Evolutionary conservation across 192 early-diverging fungal genomes (phyloP), one percentile per base, ranked within the genome.

Genomic region (Coemansia sp.): DNA sequence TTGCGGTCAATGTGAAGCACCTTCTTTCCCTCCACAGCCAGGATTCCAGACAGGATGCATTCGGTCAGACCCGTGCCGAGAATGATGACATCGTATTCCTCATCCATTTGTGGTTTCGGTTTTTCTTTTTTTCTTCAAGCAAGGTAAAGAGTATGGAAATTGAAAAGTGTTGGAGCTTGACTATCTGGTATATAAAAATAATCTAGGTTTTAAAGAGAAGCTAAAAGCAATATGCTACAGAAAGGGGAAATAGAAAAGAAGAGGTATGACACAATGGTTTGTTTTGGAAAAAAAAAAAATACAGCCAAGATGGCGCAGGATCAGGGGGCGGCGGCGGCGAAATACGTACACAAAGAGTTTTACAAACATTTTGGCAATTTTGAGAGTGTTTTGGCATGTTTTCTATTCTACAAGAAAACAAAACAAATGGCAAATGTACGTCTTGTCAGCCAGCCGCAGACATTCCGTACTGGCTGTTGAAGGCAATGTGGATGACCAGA

Each of bases 1-100:
- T 99, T 93, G 62, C 91, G 86, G 81, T 94, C 93, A 69, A 94
- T 87, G 69, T 94, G 93, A 61, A 94, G 82, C n/a, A 94, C 93
- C 73, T 92, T 92, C 81, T 94, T 93, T 77, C 93, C 92, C 71
- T 94, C 93, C 32, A 93, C 89, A 8, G 93, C 92, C 35, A 94
- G 85, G 48, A 93, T 81, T 36, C 92, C 92, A 10, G 92, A 94
- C 25, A 94, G 84, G 71, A 94, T 89, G 81, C 93, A 94, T 76
- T 94, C 92, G 72, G 93, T 93, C 71, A 94, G 82, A 36, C 93
- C 93, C 33, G 93, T 94, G 69, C 93, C 93, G 34, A 94, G 83
- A 52, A 94, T 89, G 78, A 94, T 88, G 70, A 92, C 88, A 78
- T 94, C 93, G 83, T 94, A 94, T 68, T 87, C 67, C 75, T 93